Evolutionary conservation across 2,329 filamentous ascomycete genomes (phyloP).

Genomic region (Clonostachys sp.): DNA sequence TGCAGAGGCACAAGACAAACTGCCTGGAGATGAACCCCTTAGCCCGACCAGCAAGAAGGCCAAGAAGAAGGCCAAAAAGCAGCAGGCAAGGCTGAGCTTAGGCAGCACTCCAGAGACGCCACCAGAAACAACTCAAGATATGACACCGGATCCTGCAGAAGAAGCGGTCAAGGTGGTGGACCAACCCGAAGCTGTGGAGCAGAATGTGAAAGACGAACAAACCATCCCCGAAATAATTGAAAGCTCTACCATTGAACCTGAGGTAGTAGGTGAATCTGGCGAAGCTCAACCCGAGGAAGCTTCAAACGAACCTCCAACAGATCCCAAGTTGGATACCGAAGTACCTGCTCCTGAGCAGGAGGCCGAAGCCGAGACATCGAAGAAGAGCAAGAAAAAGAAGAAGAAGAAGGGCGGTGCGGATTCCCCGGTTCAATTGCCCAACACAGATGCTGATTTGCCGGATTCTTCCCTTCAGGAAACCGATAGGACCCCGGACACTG

Average conservation of each 20-base stretch:
- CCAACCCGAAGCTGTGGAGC: too few species aligned
- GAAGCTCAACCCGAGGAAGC: too few species aligned
- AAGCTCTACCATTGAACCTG: too few species aligned
- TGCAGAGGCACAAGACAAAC: too few species aligned
- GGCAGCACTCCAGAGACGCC: neutral
- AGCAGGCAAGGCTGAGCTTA: neutral
- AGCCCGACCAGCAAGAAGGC: conserved; percentile 10
- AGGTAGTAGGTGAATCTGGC: too few species aligned
- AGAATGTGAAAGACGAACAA: too few species aligned
- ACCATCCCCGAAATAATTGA: too few species aligned
- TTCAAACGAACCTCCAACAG: too few species aligned
- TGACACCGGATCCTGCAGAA: neutral
- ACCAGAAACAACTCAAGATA: neutral
- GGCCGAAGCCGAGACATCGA: conserved; percentile 3
- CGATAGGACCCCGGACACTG: neutral
- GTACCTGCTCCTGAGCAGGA: conserved; percentile 1
- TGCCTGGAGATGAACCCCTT: too few species aligned
- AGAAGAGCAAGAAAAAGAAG: conserved; percentile 20
- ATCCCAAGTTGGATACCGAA: too few species aligned
- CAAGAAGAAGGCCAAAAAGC: conserved; percentile 10
- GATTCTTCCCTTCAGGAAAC: neutral
- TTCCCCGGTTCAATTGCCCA: neutral
- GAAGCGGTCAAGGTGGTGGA: too few species aligned
- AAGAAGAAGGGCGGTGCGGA: conserved; percentile 13
- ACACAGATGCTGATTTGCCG: neutral